Evolutionary conservation across 2,329 filamentous ascomycete species (phyloP), one percentile per base, ranked within the genome.

Genomic region (Monilinia polystroma): DNA sequence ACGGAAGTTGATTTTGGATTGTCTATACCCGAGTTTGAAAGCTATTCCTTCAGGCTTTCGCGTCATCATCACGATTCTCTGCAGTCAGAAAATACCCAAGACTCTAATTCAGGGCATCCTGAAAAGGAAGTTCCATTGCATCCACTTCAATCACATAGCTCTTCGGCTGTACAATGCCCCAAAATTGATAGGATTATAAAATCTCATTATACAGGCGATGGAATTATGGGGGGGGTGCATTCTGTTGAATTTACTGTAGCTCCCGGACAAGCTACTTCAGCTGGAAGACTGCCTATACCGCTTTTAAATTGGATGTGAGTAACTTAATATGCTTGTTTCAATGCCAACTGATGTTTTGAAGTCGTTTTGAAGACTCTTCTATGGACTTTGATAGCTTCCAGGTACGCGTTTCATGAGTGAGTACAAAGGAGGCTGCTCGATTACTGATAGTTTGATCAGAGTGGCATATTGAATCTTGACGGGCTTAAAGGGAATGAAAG

Each of bases 401-500:
- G 16, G 60, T 64, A 47, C 18, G 51, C 41, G 32, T 54, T 3
- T 64, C 4, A 2, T 16, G 10, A 29, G 47, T 18, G n/a, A 41
- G n/a, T 4, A n/a, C 32, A 63, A 63, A 12, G 18, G 26, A 55
- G 18, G 12, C 32, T 32, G 7, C 11, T n/a, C 20, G 23, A 54
- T 53, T 6, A 20, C 51, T 64, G 20, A 64, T 43, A 18, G 7
- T 23, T 35, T 35, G 23, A 3, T 23, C 29, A 64, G 60, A 64
- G 29, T 32, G 26, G 38, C 16, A 41, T 47, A 43, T 4, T 63
- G 43, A 64, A 49, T 29, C 62, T 70, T 12, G 57, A 49, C 20
- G 62, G 64, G n/a, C 65, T 72, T 4, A 58, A 56, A n/a, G 68
- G 68, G 10, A 11, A 45, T 23, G 70, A 72, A 51, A 68, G 57